These are phyloP conservation scores for Pyrrhoderma noxium DNA, from an alignment of 1,284 basidiomycete genomes.

Conservation along the genomic window DNA sequence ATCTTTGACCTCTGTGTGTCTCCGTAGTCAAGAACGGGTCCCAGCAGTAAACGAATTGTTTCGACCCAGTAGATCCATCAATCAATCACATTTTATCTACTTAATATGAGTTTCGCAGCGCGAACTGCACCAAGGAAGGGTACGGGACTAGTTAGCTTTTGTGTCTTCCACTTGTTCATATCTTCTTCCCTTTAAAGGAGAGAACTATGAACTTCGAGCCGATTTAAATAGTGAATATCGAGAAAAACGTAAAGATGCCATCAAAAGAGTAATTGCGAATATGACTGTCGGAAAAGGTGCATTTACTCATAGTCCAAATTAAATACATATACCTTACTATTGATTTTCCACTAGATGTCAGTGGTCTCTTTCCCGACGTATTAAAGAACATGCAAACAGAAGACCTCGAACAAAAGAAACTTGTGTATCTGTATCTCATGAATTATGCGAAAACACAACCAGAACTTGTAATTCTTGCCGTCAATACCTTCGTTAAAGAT, in stretches of 20 bases:
- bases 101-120: conserved; percentile 14
- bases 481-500: conserved; percentile 98
- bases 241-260: conserved; percentile 95
- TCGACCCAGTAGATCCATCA: no score
- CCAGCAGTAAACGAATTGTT: no score
- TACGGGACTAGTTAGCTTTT: background rate
- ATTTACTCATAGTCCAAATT: conserved; percentile 18
- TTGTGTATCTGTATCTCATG: conserved; percentile 98
- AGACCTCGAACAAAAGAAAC: conserved; percentile 92
- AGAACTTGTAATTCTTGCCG: conserved; percentile 94
- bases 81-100: background rate
- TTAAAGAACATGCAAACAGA: conserved; percentile 99
- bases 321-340: background rate
- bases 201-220: conserved; percentile 91
- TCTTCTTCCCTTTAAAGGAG: conserved; percentile 37
- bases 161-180: background rate
- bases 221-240: conserved; percentile 95
- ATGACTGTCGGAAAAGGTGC: conserved; percentile 93
- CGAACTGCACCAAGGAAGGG: conserved; percentile 57
- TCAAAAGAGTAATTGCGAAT: conserved; percentile 93
- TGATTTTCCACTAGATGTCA: conserved; percentile 58
- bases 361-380: conserved; percentile 94
- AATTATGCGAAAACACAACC: conserved; percentile 99
- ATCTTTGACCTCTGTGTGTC: no score
- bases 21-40: no score